These are phyloP conservation scores for Phoma sp. DNA, from an alignment of 2,329 filamentous ascomycete species.

Conservation along the genomic window DNA sequence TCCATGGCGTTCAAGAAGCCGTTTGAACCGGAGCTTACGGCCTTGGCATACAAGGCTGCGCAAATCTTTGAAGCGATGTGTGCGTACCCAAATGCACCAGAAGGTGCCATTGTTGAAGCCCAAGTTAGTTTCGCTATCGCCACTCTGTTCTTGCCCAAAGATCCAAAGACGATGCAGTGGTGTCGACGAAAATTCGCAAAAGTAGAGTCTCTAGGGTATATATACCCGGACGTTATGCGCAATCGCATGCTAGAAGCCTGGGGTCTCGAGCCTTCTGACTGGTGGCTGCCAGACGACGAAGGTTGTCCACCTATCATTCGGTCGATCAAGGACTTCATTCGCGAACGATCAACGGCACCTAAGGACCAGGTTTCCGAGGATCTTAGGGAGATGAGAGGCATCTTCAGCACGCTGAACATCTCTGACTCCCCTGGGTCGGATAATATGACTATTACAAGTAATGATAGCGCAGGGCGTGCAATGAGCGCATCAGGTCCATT, in stretches of 20 bases:
- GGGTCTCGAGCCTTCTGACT: constrained; percentile 74
- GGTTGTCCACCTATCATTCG: constrained; percentile 76
- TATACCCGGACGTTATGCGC: constrained; percentile 78
- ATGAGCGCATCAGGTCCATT: background rate
- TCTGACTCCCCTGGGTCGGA: constrained; percentile 44
- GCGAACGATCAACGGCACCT: constrained; percentile 69
- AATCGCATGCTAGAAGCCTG: constrained; percentile 79
- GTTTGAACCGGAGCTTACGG: constrained; percentile 62
- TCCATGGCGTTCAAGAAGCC: constrained; percentile 63
- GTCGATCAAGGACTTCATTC: constrained; percentile 80
- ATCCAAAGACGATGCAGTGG: constrained; percentile 78
- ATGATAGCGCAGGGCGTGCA: constrained; percentile 17
- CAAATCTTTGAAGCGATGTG: constrained; percentile 82
- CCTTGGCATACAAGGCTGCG: constrained; percentile 73
- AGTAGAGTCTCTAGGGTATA: constrained; percentile 84
- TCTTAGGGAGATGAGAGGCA: constrained; percentile 75
- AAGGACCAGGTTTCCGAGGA: constrained; percentile 65
- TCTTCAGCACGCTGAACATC: constrained; percentile 61
- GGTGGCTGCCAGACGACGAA: constrained; percentile 90
- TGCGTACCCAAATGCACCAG: constrained; percentile 72
- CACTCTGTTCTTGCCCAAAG: constrained; percentile 79
- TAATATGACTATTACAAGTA: constrained; percentile 36
- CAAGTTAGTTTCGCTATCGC: constrained; percentile 81
- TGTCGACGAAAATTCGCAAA: constrained; percentile 78
- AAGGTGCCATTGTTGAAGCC: constrained; percentile 73